These are phyloP conservation scores for Ustilago trichophora DNA, from an alignment of 1,284 basidiomycete species.

Conservation along the genomic window DNA sequence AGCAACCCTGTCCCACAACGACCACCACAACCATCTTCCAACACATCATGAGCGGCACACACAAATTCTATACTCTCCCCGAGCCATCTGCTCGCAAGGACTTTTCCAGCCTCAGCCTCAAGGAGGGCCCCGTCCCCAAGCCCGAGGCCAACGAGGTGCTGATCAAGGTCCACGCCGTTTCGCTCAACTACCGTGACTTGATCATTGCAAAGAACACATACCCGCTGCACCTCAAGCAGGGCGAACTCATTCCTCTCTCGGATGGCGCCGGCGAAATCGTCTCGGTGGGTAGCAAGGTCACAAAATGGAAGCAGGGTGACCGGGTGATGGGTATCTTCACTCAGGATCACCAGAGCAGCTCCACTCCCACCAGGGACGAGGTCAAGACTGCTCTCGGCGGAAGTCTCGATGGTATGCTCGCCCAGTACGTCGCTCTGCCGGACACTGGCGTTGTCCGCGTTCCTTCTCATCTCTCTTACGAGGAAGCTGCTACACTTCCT, in stretches of 20 bases:
- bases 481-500: conserved; percentile 70
- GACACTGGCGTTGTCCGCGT: conserved; percentile 37
- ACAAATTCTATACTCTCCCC: conserved; percentile 40
- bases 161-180: conserved; percentile 66
- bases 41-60: conserved; percentile 24
- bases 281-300: conserved; percentile 71
- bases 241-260: conserved; percentile 71
- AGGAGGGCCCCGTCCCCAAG: conserved; percentile 42
- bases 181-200: conserved; percentile 66
- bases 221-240: conserved; percentile 43
- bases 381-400: conserved; percentile 70
- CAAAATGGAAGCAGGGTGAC: conserved; percentile 71
- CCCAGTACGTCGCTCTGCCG: conserved; percentile 69
- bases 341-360: conserved; percentile 64
- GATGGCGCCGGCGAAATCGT: conserved; percentile 75
- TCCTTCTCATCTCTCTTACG: conserved; percentile 70
- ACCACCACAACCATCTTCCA: conserved; percentile 6
- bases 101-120: conserved; percentile 29
- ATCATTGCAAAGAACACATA: conserved; percentile 48
- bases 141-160: conserved; percentile 55
- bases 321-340: conserved; percentile 69
- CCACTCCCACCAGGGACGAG: conserved; percentile 57
- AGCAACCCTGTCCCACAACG: too few species aligned
- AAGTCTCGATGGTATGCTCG: conserved; percentile 71
- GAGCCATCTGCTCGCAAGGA: conserved; percentile 35